Conservation (phyloP, 179 eudicot species). For the Camellia oleifera region DNA sequence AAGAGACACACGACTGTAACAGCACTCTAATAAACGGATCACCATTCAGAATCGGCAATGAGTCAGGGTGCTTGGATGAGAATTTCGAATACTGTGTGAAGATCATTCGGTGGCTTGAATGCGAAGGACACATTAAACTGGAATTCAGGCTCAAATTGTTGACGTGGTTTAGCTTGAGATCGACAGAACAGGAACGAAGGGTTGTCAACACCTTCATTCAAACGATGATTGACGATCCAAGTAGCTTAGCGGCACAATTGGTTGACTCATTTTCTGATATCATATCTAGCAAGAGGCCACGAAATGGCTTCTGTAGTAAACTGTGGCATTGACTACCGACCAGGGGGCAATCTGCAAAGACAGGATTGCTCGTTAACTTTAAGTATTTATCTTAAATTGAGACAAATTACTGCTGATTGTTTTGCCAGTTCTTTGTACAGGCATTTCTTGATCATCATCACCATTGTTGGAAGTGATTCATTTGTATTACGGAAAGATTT, state of each 20-base stretch:
- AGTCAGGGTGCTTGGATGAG: slow-evolving; percentile 46
- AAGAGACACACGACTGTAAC: slow-evolving; percentile 37
- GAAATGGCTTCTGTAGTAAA: slow-evolving; percentile 37
- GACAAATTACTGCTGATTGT: slow-evolving; percentile 12
- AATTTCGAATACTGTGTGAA: slow-evolving; percentile 72
- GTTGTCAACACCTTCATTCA: slow-evolving; percentile 69
- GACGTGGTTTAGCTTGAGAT: slow-evolving; percentile 83
- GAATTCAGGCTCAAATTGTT: slow-evolving; percentile 71
- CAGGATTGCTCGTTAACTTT: slow-evolving; percentile 12
- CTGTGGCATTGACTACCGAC: slow-evolving; percentile 29
- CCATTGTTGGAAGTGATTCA: slow-evolving; percentile 8
- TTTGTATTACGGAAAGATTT: slow-evolving; percentile 11
- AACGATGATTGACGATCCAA: slow-evolving; percentile 61
- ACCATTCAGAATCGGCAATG: slow-evolving; percentile 33
- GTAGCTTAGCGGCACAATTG: slow-evolving; percentile 74
- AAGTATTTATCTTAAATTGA: not conserved
- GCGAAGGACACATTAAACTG: slow-evolving; percentile 52
- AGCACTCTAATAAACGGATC: slow-evolving; percentile 53
- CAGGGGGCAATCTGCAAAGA: not conserved
- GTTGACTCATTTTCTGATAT: slow-evolving; percentile 66
- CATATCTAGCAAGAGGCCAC: slow-evolving; percentile 48
- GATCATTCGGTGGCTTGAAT: slow-evolving; percentile 65
- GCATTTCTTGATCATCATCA: slow-evolving; percentile 20
- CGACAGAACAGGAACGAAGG: slow-evolving; percentile 76
- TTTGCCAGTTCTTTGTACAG: slow-evolving; percentile 24